Base-by-base conservation (phyloP, 2,329 filamentous ascomycete genomes). In the Dendrostoma leiphaemia region DNA sequence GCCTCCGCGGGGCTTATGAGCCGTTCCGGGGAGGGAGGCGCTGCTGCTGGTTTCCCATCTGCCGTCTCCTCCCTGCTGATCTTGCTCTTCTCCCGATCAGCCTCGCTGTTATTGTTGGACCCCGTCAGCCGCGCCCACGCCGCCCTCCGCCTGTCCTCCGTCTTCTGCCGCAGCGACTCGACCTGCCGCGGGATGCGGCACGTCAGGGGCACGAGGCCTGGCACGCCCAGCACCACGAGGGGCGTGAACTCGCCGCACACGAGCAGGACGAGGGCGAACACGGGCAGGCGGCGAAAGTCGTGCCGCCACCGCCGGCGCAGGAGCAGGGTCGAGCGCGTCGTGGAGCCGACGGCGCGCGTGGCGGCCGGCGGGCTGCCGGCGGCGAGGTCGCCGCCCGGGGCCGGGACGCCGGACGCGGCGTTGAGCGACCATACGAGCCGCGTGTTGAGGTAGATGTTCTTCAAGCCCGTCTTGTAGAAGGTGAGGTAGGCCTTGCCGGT, bases 401-500 rank as follows among this genome's bases (percentile, higher is more conserved):
- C 31, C n/a, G 46, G 51, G 32, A 47, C 15, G 34, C 53, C 45
- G 23, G 40, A 35, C 17, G 53, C 62, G 28, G 64, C 61, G 49
- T 72, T 67, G 67, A 67, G 76, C 64, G 73, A 70, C 48, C 72
- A 69, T 13, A 86, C 67, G 10, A 79, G 76, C 21, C 74, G 66
- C 45, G 81, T 78, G 62, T 96, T 96, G 56, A 76, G 72, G 67
- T 84, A 85, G 48, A 96, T 85, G 63, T 88, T 84, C 65, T 85
- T 85, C 29, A 96, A 72, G 17, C 92, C 93, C 1, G 83, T 80
- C 72, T 94, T 96, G 83, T 97, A 97, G 80, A 97, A 97, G 32
- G 71, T 71, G 9, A 88, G 69, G 71, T 96, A 96, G 48, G 88
- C 84, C 67, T 88, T 88, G 59, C 90, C 93, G 26, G 86, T 73